phyloP scores from a whole-genome alignment of 768 basidiomycete genomes.

The Lactarius sanguifluus region DNA sequence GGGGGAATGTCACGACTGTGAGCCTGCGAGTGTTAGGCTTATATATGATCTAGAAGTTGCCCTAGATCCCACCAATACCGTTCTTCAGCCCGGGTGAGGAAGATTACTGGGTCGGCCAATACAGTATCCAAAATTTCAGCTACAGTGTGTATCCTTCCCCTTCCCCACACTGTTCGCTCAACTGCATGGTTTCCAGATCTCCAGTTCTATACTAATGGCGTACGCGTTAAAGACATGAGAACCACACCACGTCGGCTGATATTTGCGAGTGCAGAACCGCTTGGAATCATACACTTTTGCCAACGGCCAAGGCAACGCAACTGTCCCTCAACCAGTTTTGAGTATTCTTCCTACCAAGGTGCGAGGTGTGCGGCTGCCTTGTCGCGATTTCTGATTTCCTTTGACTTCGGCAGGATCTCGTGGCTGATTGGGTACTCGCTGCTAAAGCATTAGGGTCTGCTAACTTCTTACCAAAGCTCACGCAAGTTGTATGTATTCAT shows the following conservation, averaged over 20 bases:
- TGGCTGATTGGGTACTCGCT: slow-evolving; percentile 42
- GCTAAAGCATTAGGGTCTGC: slow-evolving; percentile 33
- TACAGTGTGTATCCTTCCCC: slow-evolving; percentile 48
- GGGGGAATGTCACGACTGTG: slow-evolving; percentile 47
- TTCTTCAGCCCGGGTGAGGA: slow-evolving; percentile 63
- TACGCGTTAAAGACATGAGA: slow-evolving; percentile 38
- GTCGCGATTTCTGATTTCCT: no score
- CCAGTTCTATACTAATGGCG: slow-evolving; percentile 56
- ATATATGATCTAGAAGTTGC: slow-evolving; percentile 1
- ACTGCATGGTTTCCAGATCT: slow-evolving; percentile 45
- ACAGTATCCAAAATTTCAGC: slow-evolving; percentile 54
- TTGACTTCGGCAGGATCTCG: slow-evolving; percentile 40
- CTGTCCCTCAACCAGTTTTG: slow-evolving; percentile 43
- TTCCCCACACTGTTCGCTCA: neutral
- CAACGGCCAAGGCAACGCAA: slow-evolving; percentile 43
- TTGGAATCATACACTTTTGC: slow-evolving; percentile 39
- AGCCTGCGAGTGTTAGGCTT: slow-evolving; percentile 2
- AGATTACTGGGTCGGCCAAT: slow-evolving; percentile 67
- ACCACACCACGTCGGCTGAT: neutral
- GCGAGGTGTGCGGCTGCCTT: neutral
- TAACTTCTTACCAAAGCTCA: slow-evolving; percentile 39
- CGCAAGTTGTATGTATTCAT: slow-evolving; percentile 35
- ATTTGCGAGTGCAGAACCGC: slow-evolving; percentile 37
- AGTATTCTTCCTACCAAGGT: slow-evolving; percentile 42
- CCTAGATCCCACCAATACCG: slow-evolving; percentile 59